Evolutionary conservation across 2,329 filamentous ascomycete species (phyloP).

Genomic region (Beauveria medogensis): DNA sequence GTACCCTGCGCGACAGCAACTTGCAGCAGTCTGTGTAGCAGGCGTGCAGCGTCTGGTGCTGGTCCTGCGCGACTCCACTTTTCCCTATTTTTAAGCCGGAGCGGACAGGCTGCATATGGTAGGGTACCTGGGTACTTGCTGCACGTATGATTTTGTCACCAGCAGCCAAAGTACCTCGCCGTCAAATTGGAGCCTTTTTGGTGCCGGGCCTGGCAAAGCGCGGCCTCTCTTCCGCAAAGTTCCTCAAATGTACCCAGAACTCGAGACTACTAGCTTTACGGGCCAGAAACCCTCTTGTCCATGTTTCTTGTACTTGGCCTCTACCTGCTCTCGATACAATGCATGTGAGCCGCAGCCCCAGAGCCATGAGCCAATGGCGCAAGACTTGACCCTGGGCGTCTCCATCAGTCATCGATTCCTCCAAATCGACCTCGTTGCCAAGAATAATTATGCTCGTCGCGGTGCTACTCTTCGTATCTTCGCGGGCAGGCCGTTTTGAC

Average conservation of each 20-base stretch:
- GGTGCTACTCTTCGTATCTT: too few relatives aligned
- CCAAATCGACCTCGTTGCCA: neutral
- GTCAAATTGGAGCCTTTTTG: neutral
- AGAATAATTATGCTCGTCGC: neutral
- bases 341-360: slow-evolving; percentile 2
- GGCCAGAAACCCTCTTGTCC: too few relatives aligned
- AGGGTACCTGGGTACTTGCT: neutral
- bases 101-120: neutral
- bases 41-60: neutral
- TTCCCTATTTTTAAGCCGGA: neutral
- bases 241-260: neutral
- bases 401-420: neutral
- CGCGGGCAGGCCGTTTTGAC: too few relatives aligned
- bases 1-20: neutral
- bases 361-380: slow-evolving; percentile 3
- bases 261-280: neutral
- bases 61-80: neutral
- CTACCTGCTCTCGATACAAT: neutral
- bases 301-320: neutral
- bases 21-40: neutral
- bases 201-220: slow-evolving; percentile 1
- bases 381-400: neutral
- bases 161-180: neutral
- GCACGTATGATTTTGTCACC: neutral
- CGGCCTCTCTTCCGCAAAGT: neutral